Evolutionary conservation across 495 filamentous ascomycete species (phyloP).

Genomic region (Xeromyces bisporus): DNA sequence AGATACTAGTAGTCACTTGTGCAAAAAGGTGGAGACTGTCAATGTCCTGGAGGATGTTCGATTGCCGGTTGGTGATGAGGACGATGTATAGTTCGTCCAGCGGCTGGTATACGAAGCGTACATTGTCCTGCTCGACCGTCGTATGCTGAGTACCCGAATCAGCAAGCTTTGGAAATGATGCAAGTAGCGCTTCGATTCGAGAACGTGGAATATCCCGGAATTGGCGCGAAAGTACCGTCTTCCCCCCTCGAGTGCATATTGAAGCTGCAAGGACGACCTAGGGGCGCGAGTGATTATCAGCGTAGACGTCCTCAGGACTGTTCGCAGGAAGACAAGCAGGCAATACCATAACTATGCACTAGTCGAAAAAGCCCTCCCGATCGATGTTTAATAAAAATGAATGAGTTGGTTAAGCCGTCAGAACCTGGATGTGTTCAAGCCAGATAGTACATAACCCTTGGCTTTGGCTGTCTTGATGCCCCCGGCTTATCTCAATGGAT

Average conservation of each 20-base stretch:
- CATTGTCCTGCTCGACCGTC: slow-evolving; percentile 96
- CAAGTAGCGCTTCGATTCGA: slow-evolving; percentile 86
- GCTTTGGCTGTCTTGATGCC: too few relatives aligned
- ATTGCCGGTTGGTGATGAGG: slow-evolving; percentile 96
- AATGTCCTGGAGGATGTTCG: slow-evolving; percentile 97
- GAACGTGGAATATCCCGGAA: slow-evolving; percentile 94
- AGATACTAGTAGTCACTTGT: slow-evolving; percentile 89
- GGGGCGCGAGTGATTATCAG: neutral
- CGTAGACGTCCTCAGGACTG: neutral
- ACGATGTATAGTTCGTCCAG: slow-evolving; percentile 99
- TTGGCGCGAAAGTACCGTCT: slow-evolving; percentile 89
- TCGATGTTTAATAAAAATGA: too few relatives aligned
- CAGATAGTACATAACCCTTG: slow-evolving; percentile 16
- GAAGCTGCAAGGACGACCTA: slow-evolving; percentile 97
- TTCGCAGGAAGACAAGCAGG: neutral
- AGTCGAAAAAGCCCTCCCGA: neutral
- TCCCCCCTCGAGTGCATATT: slow-evolving; percentile 95
- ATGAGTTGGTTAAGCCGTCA: too few relatives aligned
- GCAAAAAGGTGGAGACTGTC: slow-evolving; percentile 94
- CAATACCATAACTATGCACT: slow-evolving; percentile 8
- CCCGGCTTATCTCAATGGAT: too few relatives aligned
- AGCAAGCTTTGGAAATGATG: slow-evolving; percentile 91
- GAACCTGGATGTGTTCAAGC: slow-evolving; percentile 12
- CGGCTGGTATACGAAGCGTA: slow-evolving; percentile 97
- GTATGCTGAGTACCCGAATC: slow-evolving; percentile 92